Conservation (phyloP, 1,284 basidiomycete species). For the Taiwanofungus camphoratus region DNA sequence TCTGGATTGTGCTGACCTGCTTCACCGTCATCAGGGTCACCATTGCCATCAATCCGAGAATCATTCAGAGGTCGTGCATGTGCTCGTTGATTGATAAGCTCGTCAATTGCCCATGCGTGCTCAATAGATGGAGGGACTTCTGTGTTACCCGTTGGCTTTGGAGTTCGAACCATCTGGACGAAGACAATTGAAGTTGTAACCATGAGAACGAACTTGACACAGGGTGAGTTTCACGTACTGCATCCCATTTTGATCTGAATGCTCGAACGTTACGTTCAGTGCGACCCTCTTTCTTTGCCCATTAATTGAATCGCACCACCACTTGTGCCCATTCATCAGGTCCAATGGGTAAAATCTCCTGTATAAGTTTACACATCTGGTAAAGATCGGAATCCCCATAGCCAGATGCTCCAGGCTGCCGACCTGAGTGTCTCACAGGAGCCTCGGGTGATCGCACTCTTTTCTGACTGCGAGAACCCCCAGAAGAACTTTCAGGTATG, state of each 20-base stretch:
- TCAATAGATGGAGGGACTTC: not conserved
- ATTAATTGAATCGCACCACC: not conserved
- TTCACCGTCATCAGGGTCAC: no score
- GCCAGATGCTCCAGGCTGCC: not conserved
- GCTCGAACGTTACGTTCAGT: not conserved
- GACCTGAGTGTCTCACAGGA: no score
- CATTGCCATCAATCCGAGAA: not conserved
- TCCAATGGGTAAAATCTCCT: not conserved
- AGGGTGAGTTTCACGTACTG: not conserved
- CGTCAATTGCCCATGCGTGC: not conserved
- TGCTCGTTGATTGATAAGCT: not conserved
- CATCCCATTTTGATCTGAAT: not conserved
- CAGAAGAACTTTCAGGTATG: no score
- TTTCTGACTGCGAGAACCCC: no score
- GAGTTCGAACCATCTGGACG: not conserved
- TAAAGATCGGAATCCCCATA: not conserved
- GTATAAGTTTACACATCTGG: not conserved
- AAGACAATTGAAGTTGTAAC: not conserved
- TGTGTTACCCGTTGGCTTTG: not conserved
- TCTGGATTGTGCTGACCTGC: no score
- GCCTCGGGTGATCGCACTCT: no score
- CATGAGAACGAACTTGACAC: not conserved
- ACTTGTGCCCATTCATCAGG: not conserved
- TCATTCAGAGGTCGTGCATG: not conserved
- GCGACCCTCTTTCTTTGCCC: not conserved